Evolutionary conservation across 192 early-diverging fungal species (phyloP).

Genomic region (Gaertneriomyces sp.): DNA sequence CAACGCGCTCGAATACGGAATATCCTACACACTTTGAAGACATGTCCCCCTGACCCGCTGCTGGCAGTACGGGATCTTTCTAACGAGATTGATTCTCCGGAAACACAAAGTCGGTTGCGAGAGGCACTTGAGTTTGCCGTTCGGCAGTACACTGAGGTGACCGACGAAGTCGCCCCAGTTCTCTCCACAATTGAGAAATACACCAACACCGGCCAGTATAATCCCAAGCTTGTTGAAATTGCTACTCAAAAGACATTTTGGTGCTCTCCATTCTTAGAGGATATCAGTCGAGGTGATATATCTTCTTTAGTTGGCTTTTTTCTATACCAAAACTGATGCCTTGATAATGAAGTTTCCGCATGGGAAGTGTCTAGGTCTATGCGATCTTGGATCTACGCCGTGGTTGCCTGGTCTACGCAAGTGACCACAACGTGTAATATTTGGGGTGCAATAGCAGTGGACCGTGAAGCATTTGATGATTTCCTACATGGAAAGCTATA

Average conservation of each 20-base stretch:
- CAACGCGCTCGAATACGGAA: constrained; percentile 4
- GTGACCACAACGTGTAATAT: neutral
- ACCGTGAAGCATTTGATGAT: neutral
- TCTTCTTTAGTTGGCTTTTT: neutral
- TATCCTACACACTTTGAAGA: neutral
- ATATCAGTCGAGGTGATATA: constrained; percentile 12
- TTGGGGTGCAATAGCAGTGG: constrained; percentile 4
- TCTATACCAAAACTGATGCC: neutral
- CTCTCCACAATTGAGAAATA: neutral
- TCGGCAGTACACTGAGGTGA: neutral
- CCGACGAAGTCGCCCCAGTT: neutral
- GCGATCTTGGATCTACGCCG: constrained; percentile 19
- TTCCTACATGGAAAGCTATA: neutral
- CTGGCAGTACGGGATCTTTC: neutral
- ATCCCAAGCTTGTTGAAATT: constrained; percentile 10
- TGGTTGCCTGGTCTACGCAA: constrained; percentile 4
- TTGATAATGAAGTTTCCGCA: neutral
- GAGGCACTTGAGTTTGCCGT: constrained; percentile 8
- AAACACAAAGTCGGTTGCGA: neutral
- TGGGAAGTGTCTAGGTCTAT: constrained; percentile 17
- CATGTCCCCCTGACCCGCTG: neutral
- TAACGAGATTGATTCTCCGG: neutral
- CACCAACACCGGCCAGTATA: constrained; percentile 4
- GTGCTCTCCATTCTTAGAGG: constrained; percentile 23
- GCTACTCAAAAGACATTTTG: constrained; percentile 14